Base-by-base conservation (phyloP, 1,284 basidiomycete species). In the Thelephora terrestris region DNA sequence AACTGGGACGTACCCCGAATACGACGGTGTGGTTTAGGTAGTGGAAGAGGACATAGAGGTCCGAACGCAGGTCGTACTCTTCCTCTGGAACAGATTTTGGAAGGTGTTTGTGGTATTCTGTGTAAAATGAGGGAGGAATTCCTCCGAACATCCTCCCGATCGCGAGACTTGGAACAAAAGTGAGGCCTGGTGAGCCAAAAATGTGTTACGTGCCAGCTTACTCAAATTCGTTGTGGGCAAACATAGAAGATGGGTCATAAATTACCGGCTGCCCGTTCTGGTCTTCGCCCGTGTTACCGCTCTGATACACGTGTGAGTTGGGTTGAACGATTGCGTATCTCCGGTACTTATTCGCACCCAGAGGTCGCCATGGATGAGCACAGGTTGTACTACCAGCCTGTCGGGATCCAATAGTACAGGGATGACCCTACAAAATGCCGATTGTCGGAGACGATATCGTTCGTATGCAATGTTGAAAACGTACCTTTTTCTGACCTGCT, bases 151-250 rank as follows among this genome's bases (percentile, higher is more conserved):
- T 90, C 37, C 81, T 73, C 14, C 80, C 82, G 45, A 93, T 91
- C 0, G 87, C 85, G 29, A 93, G 74, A 55, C 85, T 87, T 24
- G 2, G 47, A 25, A 44, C 20, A 50, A 48, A 43, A 6, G 7
- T 34, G 36, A 27, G 29, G 12, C 14, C 27, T 12, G 29, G n/a
- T 49, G 5, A 50, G 40, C 36, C 3, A 21, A 25, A 4, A 42
- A 43, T 47, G 32, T 37, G 40, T 23, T 23, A 10, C 23, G 24
- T 17, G 24, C 14, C 7, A 5, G 64, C 81, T 64, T 53, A 87
- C 85, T 94, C 91, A 12, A 84, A 84, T 68, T 94, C 91, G 53
- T 85, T 86, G 59, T 92, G 90, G 2, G 88, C 90, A 56, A 80
- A 92, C 60, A 84, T 90, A 7, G 81, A 81, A 2, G 87, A 81